Evolutionary conservation across 2,329 filamentous ascomycete genomes (phyloP), one percentile per base, ranked within the genome.

Genomic region (Scolecobasidium constrictum): DNA sequence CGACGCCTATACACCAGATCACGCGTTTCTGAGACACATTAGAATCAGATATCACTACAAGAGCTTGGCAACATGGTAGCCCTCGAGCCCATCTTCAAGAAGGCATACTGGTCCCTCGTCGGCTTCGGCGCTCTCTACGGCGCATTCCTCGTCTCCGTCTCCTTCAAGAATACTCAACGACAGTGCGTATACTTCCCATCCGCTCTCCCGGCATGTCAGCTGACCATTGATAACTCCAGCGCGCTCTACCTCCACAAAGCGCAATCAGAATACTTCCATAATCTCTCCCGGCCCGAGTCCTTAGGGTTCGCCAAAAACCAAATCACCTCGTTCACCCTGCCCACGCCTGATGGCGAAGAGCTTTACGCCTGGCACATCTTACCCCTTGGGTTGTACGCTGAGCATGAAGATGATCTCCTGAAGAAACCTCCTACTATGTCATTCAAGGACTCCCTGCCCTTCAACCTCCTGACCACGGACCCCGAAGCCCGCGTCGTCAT

Each of bases 341-440:
- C 64, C 3, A 92, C 86, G 0, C 67, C 77, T 1, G 88, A 95
- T 58, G 77, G 78, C 31, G 81, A 88, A 59, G 77, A 68, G 2
- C 65, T 96, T 15, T 93, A 92, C 56, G 84, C 83, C 19, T 96
- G 90, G 90, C 90, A 95, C 56, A 73, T 96, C 43, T 66, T 95
- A 38, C 90, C 90, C 0, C 63, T 93, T 5, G 77, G 81, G 40
- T 66, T 86, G 0, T 94, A 93, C 58, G 68, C 77, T 5, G 70
- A 81, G 50, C 73, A 94, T 52, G 83, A 93, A 53, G 63, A 69
- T 17, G 64, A 66, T 12, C 65, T 93, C 11, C 4, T 71, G 77
- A 50, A 59, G 64, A 4, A 59, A 52, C 53, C 45, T 49, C 52
- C 11, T 56, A 62, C 18, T 6, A 28, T 34, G 15, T 66, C 68